A percentile compares a stretch with the other conserved stretches of the same genome.
These are phyloP conservation scores for Blastomyces percursus DNA, from an alignment of 2,329 filamentous ascomycete species.

Conservation along the genomic window DNA sequence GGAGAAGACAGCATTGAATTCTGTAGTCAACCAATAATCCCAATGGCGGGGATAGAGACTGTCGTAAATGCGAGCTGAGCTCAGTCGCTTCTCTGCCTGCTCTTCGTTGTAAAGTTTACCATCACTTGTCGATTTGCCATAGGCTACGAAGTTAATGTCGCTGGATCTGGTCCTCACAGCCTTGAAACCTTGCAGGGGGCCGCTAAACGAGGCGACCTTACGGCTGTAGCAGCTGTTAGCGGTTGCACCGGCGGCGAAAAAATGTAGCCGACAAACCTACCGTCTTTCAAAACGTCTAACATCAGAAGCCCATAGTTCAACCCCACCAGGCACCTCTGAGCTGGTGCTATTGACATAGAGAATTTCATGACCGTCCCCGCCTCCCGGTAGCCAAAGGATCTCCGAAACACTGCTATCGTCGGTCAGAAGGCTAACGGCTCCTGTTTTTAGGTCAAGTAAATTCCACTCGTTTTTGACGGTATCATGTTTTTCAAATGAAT, in stretches of 20 bases:
- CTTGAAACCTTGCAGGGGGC: conserved; percentile 31
- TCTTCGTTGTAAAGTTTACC: conserved; percentile 60
- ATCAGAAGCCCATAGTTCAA: conserved; percentile 31
- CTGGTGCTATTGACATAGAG: conserved; percentile 44
- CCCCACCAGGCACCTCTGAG: conserved; percentile 29
- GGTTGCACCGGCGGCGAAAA: neutral
- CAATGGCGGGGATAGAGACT: conserved; percentile 71
- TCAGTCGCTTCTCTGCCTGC: conserved; percentile 47
- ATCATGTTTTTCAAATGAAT: conserved; percentile 66
- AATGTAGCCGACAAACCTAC: conserved; percentile 15
- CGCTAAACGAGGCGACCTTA: conserved; percentile 29
- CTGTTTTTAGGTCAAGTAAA: conserved; percentile 59
- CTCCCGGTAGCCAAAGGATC: conserved; percentile 59
- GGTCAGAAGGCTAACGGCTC: conserved; percentile 54
- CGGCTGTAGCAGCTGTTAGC: conserved; percentile 20
- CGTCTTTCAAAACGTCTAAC: conserved; percentile 23
- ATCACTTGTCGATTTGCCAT: conserved; percentile 54
- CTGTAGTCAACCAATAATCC: conserved; percentile 62
- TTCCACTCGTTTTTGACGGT: conserved; percentile 49
- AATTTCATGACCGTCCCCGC: conserved; percentile 47
- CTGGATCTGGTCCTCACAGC: conserved; percentile 26
- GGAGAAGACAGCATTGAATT: conserved; percentile 63
- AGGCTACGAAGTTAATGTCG: conserved; percentile 43
- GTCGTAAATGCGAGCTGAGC: conserved; percentile 60
- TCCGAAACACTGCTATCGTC: conserved; percentile 56